These are phyloP conservation scores for Coemansia sp. DNA, from an alignment of 192 early-diverging fungal genomes.

Conservation along the genomic window DNA sequence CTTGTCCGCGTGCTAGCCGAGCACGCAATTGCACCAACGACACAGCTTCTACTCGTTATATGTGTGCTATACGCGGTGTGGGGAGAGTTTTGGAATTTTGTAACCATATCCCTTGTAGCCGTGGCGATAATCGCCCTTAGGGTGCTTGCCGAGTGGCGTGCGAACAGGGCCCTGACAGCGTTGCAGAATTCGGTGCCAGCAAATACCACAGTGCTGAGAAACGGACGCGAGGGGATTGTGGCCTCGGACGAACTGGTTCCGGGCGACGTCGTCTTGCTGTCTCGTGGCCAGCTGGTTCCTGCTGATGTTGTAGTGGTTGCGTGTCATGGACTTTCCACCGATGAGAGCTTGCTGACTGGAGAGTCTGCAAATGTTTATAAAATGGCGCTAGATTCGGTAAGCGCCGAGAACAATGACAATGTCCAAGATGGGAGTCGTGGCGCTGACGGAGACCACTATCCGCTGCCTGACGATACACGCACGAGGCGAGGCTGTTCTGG, in stretches of 20 bases:
- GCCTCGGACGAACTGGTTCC: slow-evolving; percentile 25
- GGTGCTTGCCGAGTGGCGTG: slow-evolving; percentile 34
- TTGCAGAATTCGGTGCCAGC: slow-evolving; percentile 36
- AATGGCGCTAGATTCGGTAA: slow-evolving; percentile 7
- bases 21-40: slow-evolving; percentile 33
- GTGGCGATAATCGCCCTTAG: slow-evolving; percentile 17
- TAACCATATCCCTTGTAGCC: slow-evolving; percentile 29
- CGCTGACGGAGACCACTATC: slow-evolving; percentile 3
- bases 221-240: slow-evolving; percentile 31
- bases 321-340: slow-evolving; percentile 66
- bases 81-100: slow-evolving; percentile 38
- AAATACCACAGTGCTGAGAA: slow-evolving; percentile 39
- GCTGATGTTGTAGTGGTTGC: slow-evolving; percentile 80
- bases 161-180: slow-evolving; percentile 21
- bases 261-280: slow-evolving; percentile 78
- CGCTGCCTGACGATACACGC: neutral
- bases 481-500: neutral
- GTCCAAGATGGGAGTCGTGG: neutral
- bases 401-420: slow-evolving; percentile 1
- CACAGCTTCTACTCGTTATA: slow-evolving; percentile 29
- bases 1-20: slow-evolving; percentile 12
- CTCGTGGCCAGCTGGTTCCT: slow-evolving; percentile 87
- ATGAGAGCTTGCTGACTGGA: slow-evolving; percentile 92
- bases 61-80: slow-evolving; percentile 41
- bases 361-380: slow-evolving; percentile 60